Conservation (phyloP, 1,284 basidiomycete genomes). For the Microbotryum scabiosae region DNA sequence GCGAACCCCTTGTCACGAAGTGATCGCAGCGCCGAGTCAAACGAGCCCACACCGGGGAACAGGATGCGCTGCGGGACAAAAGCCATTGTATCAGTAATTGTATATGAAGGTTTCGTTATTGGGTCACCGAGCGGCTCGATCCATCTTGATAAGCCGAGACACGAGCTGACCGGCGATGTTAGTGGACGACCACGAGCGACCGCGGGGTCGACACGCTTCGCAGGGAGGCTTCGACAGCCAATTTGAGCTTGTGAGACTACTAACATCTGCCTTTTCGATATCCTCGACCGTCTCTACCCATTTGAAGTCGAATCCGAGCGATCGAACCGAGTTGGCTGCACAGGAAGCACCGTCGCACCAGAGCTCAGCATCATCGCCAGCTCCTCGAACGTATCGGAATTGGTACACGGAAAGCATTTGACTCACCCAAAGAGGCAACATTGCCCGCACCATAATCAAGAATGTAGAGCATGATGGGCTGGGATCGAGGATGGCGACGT, state of each 20-base stretch:
- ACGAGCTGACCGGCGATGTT: no score
- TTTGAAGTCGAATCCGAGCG: constrained; percentile 77
- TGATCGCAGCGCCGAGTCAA: constrained; percentile 75
- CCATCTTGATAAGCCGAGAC: no score
- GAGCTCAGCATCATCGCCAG: constrained; percentile 2
- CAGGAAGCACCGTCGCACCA: constrained; percentile 7
- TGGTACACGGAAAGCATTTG: neutral
- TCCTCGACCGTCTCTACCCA: constrained; percentile 84
- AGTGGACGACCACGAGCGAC: no score
- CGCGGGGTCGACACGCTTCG: no score
- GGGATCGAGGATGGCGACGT: no score
- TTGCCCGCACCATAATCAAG: constrained; percentile 96
- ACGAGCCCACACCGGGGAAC: constrained; percentile 97
- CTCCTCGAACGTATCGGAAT: neutral
- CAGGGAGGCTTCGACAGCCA: no score
- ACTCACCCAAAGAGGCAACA: constrained; percentile 56
- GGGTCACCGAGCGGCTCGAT: no score
- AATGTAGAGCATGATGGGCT: constrained; percentile 55
- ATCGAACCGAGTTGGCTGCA: constrained; percentile 74
- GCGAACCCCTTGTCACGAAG: constrained; percentile 66
- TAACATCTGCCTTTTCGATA: constrained; percentile 79
- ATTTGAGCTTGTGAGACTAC: constrained; percentile 39
- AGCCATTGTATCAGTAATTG: neutral
- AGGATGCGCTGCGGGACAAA: constrained; percentile 63
- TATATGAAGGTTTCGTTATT: no score